A percentile compares a stretch with the other conserved stretches of the same genome.
These are phyloP conservation scores for Spergularia azorica DNA, from an alignment of 179 eudicot genomes.

Conservation along the genomic window DNA sequence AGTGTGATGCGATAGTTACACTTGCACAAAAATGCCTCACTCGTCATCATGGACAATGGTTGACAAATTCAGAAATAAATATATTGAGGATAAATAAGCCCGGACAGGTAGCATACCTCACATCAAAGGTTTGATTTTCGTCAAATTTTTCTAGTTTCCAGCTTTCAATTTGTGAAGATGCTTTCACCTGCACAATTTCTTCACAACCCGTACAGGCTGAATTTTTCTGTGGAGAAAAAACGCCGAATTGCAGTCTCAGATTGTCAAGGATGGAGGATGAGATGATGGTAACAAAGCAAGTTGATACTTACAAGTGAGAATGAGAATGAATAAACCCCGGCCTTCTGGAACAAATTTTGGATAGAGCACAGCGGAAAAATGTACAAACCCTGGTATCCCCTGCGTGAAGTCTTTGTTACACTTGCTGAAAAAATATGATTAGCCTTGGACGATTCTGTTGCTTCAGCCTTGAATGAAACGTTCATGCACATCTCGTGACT, in stretches of 20 bases:
- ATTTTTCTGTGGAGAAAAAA: constrained; percentile 32
- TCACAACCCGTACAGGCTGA: constrained; percentile 29
- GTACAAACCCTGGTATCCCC: constrained; percentile 59
- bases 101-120: constrained; percentile 40
- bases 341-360: constrained; percentile 46
- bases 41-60: neutral
- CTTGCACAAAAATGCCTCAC: neutral
- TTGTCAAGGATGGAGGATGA: constrained; percentile 8
- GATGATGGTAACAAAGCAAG: neutral
- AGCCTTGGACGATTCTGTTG: constrained; percentile 2
- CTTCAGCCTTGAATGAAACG: constrained; percentile 34
- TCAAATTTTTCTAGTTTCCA: constrained; percentile 42
- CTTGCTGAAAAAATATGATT: constrained; percentile 36
- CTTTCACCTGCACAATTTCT: constrained; percentile 45
- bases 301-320: constrained; percentile 57
- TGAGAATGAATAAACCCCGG: constrained; percentile 57
- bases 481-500: constrained; percentile 51
- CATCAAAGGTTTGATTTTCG: constrained; percentile 17
- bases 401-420: constrained; percentile 34
- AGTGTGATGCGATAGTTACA: neutral
- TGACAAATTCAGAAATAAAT: neutral
- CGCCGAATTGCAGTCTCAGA: neutral
- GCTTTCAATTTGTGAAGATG: constrained; percentile 38
- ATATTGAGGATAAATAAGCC: neutral
- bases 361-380: constrained; percentile 39